Evolutionary conservation across 352 stramenopile species (phyloP), one percentile per base, ranked within the genome.

Genomic region (Phytophthora podocarpi): DNA sequence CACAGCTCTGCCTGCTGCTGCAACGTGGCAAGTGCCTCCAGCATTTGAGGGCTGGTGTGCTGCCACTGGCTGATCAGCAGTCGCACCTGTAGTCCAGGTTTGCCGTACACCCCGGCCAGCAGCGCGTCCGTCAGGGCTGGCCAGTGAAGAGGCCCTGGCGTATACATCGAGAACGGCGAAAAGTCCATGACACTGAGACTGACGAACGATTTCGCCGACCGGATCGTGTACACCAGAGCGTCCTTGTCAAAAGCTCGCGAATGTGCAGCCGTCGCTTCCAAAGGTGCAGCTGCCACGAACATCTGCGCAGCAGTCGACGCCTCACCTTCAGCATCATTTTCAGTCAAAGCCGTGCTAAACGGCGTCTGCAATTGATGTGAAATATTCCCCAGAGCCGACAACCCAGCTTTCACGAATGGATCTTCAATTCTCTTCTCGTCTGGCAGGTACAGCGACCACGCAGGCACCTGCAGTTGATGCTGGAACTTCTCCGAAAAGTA

Each of bases 161-260:
- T 71, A 57, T 92, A 93, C 70, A 88, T 83, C 3, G 80, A 89
- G 40, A 83, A 93, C 30, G 85, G 75, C 24, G 59, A 59, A 50
- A 93, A 95, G 60, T 95, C 85, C 85, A 95, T 95, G 30, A 95
- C 85, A 45, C 83, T 95, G 15, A 95, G 69, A 41, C 68, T 78
- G 28, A 94, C 64, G 10, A 74, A 76, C 16, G 62, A 70, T 26
- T 68, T 70, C 11, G 82, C 85, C 16, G 72, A 80, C 34, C 58
- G 65, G 45, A 94, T 93, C 30, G 80, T 92, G 35, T 91, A 91
- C 35, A 90, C 76, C 16, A 91, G 63, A 21, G 82, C 67, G 30
- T 92, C 78, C 59, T 90, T 78, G 49, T 93, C 84, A 56, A 90
- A 89, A 11, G 78, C 60, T 34, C 84, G 66, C 5, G 80, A 82